Base-by-base conservation (phyloP, 1,284 basidiomycete species). In the Ustilago trichophora region DNA sequence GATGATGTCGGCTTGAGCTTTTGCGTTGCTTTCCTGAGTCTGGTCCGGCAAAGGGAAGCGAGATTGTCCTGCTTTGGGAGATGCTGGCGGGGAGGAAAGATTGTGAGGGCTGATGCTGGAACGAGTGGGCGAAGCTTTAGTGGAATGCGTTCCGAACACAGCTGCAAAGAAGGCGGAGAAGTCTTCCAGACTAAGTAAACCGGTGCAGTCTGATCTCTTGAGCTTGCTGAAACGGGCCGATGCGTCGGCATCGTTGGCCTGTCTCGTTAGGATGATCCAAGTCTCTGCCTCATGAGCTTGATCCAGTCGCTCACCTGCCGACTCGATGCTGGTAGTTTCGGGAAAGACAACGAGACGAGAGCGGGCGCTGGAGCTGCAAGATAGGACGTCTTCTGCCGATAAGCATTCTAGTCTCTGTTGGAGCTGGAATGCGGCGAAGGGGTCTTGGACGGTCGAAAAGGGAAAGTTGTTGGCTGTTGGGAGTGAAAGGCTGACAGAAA, bases 101-200 rank as follows among this genome's bases (percentile, higher is more conserved):
- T 31, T 42, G 16, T 50, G 31, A 11, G 19, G n/a, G 3, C 33
- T 41, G 19, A 22, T 11, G 21, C 22, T 25, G 37, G 26, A 21
- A 18, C 11, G 32, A 8, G 7, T 9, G 13, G 19, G 1, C 8
- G 33, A 16, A 4, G 9, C n/a, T 27, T 53, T 56, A 5, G 48
- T 40, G 10, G 19, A 27, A 6, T 63, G 42, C n/a, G 57, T 55
- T 11, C 38, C 60, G 15, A 70, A 70, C 10, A 65, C 51, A 15
- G 57, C 27, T 13, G 60, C 53, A 15, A 70, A 59, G 38, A 70
- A 65, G 18, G 56, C 49, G 9, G 60, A 41, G 2, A 70, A 48
- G 32, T 70, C 67, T 33, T 69, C 59, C 6, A 63, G 55, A 16
- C 59, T 38, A 4, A 69, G 55, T n/a, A 69, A 19, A 6, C 66